Conservation (phyloP, 441 rosid genomes). For the Breynia disticha region DNA sequence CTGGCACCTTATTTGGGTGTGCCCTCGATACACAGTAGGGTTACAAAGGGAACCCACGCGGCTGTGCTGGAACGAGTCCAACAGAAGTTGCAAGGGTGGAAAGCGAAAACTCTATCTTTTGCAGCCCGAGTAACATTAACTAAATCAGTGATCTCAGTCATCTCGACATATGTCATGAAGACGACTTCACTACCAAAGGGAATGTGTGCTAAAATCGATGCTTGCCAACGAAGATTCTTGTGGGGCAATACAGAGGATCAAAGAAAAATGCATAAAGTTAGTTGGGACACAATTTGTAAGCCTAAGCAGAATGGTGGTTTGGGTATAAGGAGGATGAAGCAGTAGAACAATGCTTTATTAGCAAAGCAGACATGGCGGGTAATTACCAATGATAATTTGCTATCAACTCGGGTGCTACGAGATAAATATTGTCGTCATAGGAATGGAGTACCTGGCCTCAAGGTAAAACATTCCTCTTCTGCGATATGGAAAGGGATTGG, state of each 20-base stretch:
- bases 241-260: background rate
- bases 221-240: background rate
- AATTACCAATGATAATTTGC: background rate
- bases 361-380: background rate
- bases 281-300: background rate
- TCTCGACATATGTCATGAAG: background rate
- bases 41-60: background rate
- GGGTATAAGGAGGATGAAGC: background rate
- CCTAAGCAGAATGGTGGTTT: background rate
- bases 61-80: background rate
- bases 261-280: background rate
- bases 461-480: background rate
- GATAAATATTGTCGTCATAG: background rate
- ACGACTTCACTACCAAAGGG: background rate
- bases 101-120: background rate
- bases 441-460: background rate
- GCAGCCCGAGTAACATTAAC: background rate
- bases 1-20: background rate
- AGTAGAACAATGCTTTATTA: background rate
- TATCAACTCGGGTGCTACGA: background rate
- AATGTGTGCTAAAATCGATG: background rate
- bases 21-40: background rate
- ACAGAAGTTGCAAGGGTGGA: background rate
- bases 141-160: background rate
- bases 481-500: background rate